These are phyloP conservation scores for Saururus chinensis DNA, from an alignment of 164 flowering plant species.

Conservation along the genomic window DNA sequence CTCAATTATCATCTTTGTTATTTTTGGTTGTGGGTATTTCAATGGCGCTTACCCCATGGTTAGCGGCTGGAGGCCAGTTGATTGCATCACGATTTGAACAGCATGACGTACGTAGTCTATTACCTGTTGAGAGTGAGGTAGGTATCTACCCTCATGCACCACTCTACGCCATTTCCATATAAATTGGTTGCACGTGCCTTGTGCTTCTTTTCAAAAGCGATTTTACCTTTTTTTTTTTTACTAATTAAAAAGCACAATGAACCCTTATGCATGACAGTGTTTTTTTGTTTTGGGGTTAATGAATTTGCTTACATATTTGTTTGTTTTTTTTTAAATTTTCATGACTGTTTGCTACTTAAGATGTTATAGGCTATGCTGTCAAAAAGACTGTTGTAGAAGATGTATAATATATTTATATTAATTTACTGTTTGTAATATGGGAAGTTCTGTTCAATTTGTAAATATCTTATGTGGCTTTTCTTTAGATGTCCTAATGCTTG, in stretches of 20 bases:
- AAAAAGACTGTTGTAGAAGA: too few species aligned
- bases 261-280: background rate
- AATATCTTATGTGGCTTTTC: too few species aligned
- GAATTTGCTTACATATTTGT: too few species aligned
- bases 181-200: background rate
- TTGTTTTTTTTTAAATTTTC: too few species aligned
- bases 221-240: background rate
- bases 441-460: too few species aligned
- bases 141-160: background rate
- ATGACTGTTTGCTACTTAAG: too few species aligned
- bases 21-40: constrained; percentile 99
- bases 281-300: too few species aligned
- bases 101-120: constrained; percentile 90
- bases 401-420: too few species aligned
- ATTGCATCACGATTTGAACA: constrained; percentile 95
- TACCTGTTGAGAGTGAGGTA: constrained; percentile 99
- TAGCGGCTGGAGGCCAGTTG: constrained; percentile 98
- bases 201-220: background rate
- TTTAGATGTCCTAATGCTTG: too few species aligned
- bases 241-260: background rate
- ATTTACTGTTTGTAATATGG: too few species aligned
- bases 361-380: too few species aligned
- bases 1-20: constrained; percentile 86
- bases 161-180: background rate
- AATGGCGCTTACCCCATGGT: constrained; percentile 96